A percentile compares a stretch with the other conserved stretches of the same genome.
phyloP scores from a whole-genome alignment of 2,329 filamentous ascomycete genomes.

The Sarocladiaceae sp. region DNA sequence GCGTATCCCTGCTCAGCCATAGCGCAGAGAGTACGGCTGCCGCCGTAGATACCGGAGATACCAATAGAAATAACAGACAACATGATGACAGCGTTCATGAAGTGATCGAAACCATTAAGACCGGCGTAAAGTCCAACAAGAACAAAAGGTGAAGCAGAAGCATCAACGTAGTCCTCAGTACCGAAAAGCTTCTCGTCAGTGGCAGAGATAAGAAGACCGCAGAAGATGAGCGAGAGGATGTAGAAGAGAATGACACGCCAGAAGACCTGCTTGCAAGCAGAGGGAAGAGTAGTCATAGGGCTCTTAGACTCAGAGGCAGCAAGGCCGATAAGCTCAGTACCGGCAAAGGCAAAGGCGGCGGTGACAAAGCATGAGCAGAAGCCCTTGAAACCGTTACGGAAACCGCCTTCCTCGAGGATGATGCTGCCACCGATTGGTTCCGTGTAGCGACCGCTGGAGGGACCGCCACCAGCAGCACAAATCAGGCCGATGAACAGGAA shows the following conservation, averaged over 20 bases:
- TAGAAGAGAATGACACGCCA: conserved; percentile 54
- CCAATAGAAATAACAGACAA: conserved; percentile 54
- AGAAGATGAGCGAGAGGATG: conserved; percentile 44
- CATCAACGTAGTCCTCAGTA: conserved; percentile 32
- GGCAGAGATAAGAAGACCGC: conserved; percentile 43
- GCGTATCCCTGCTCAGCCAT: conserved; percentile 54
- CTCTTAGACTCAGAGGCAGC: conserved; percentile 66
- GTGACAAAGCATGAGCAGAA: conserved; percentile 68
- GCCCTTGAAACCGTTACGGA: conserved; percentile 68
- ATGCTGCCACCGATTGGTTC: conserved; percentile 44
- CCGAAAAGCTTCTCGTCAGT: conserved; percentile 40
- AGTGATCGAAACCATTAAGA: conserved; percentile 43
- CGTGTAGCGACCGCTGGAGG: conserved; percentile 36
- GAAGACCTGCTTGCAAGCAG: conserved; percentile 74
- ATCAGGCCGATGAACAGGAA: conserved; percentile 60
- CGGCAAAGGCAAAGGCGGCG: conserved; percentile 66
- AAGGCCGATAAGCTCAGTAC: conserved; percentile 69
- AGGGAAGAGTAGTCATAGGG: conserved; percentile 66
- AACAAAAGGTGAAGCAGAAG: conserved; percentile 47
- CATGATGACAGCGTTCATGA: conserved; percentile 55
- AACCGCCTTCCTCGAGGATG: conserved; percentile 48
- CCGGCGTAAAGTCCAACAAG: conserved; percentile 49
- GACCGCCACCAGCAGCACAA: conserved; percentile 54
- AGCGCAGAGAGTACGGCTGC: conserved; percentile 52
- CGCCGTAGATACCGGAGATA: conserved; percentile 53